Percentiles rank a stretch among this genome's conserved stretches.
These are phyloP conservation scores for Przewalskia tangutica DNA, from an alignment of 257 asterid genomes.

Conservation along the genomic window DNA sequence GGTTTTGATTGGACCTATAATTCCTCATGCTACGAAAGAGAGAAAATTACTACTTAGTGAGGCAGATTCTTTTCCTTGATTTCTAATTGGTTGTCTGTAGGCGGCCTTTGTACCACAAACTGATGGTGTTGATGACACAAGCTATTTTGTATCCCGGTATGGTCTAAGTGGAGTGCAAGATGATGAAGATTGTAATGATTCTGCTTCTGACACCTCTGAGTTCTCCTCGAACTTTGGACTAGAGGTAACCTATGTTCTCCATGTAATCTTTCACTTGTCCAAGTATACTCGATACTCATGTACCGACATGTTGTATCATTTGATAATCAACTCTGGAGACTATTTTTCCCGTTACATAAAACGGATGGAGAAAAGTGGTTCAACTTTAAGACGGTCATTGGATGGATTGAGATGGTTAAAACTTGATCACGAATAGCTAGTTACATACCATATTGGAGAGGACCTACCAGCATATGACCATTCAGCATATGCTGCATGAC, in stretches of 20 bases:
- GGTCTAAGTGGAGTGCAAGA: conserved; percentile 39
- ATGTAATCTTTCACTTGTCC: neutral
- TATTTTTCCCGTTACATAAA: neutral
- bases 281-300: neutral
- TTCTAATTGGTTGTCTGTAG: conserved; percentile 28
- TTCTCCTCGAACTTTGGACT: conserved; percentile 35
- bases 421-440: neutral
- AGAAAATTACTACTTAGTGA: no score
- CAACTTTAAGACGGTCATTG: neutral
- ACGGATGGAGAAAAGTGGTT: neutral
- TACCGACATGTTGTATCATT: neutral
- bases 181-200: conserved; percentile 40
- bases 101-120: conserved; percentile 94
- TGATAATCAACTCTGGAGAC: neutral
- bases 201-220: conserved; percentile 58
- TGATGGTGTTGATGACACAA: conserved; percentile 77
- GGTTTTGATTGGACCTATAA: no score
- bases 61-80: conserved; percentile 1
- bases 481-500: neutral
- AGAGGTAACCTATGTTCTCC: conserved; percentile 31
- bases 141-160: conserved; percentile 79
- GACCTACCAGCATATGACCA: neutral
- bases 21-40: no score
- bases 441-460: neutral
- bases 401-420: neutral